phyloP scores from a whole-genome alignment of 768 basidiomycete genomes.

The Cystoderma amianthinum region DNA sequence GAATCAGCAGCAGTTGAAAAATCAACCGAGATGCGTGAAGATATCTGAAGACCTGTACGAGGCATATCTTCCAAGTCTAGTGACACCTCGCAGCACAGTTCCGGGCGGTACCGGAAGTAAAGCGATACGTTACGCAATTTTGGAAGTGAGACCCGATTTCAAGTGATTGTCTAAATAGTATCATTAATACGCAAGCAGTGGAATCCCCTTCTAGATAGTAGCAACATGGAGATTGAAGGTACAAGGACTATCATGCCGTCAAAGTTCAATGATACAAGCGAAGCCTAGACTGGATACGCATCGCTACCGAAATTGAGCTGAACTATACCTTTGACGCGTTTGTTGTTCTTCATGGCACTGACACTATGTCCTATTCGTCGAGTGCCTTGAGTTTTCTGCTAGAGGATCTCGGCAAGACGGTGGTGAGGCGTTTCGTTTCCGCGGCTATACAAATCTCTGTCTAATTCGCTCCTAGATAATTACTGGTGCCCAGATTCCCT shows the following conservation, averaged over 20 bases:
- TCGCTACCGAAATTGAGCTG: slow-evolving; percentile 88
- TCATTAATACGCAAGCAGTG: slow-evolving; percentile 46
- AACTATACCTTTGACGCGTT: slow-evolving; percentile 93
- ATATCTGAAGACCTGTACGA: slow-evolving; percentile 64
- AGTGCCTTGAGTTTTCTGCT: slow-evolving; percentile 88
- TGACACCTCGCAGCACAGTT: slow-evolving; percentile 68
- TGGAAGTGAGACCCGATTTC: slow-evolving; percentile 66
- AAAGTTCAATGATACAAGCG: neutral
- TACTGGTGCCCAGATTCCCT: slow-evolving; percentile 90
- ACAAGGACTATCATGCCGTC: slow-evolving; percentile 2
- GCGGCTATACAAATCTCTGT: too few species aligned
- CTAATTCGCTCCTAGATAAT: slow-evolving; percentile 47
- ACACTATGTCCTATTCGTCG: slow-evolving; percentile 87
- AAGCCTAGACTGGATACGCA: slow-evolving; percentile 75
- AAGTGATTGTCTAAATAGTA: slow-evolving; percentile 4
- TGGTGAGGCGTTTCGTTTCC: slow-evolving; percentile 35
- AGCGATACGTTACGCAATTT: slow-evolving; percentile 78
- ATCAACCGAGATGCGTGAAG: slow-evolving; percentile 35
- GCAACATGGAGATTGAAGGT: slow-evolving; percentile 83
- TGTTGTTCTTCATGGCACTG: slow-evolving; percentile 85
- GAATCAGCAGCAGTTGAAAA: slow-evolving; percentile 10
- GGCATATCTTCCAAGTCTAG: slow-evolving; percentile 64
- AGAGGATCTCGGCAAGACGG: slow-evolving; percentile 89
- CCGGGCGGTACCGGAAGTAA: slow-evolving; percentile 56
- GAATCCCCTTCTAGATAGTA: slow-evolving; percentile 83